phyloP scores from a whole-genome alignment of 176 grass and related monocot genomes.

The Zizania latifolia region DNA sequence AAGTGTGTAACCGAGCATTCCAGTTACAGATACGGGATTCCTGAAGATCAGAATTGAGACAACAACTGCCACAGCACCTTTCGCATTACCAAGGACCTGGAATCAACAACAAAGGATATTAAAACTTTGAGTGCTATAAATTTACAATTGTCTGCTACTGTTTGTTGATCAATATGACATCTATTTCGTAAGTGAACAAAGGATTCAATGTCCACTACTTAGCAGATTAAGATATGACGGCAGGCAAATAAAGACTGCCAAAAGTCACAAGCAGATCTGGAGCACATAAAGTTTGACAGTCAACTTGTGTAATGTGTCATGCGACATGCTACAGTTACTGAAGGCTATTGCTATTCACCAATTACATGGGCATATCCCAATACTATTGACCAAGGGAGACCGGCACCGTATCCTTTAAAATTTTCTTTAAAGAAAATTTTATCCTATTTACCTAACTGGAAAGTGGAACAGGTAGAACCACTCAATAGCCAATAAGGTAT shows the following conservation, averaged over 20 bases:
- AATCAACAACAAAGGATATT: slow-evolving; percentile 11
- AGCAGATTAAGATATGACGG: background rate
- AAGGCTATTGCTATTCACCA: background rate
- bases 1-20: slow-evolving; percentile 73
- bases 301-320: background rate
- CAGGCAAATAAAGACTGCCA: background rate
- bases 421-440: background rate
- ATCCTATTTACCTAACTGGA: background rate
- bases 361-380: background rate
- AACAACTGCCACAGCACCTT: slow-evolving; percentile 76
- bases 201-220: background rate
- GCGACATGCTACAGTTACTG: background rate
- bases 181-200: background rate
- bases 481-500: background rate
- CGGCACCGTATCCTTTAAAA: background rate
- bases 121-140: background rate
- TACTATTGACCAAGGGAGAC: background rate
- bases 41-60: slow-evolving; percentile 78
- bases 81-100: slow-evolving; percentile 80
- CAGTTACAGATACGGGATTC: slow-evolving; percentile 73
- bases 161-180: background rate
- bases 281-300: background rate
- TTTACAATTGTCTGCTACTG: background rate
- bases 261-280: too few species aligned
- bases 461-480: background rate